These are phyloP conservation scores for button mushroom (Agaricus bisporus) DNA, from an alignment of 768 basidiomycete genomes.

Conservation along the genomic window DNA sequence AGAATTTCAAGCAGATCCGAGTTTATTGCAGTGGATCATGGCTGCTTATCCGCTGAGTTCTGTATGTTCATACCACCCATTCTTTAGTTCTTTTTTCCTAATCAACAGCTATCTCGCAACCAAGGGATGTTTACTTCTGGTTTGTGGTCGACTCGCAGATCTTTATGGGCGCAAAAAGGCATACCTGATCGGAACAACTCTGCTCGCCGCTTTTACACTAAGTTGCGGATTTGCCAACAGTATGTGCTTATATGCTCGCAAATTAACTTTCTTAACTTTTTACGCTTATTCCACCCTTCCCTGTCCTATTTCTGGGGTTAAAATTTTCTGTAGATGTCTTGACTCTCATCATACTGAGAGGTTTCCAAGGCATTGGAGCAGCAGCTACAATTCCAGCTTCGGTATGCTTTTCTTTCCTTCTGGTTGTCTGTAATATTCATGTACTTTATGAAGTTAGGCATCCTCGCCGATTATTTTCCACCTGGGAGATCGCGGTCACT, in stretches of 20 bases:
- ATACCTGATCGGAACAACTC: slow-evolving; percentile 55
- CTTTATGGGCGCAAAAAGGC: slow-evolving; percentile 67
- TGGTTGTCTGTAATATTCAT: not conserved
- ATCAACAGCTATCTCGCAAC: too few species aligned
- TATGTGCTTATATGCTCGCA: too few species aligned
- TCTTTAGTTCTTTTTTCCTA: not conserved
- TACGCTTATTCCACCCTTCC: not conserved
- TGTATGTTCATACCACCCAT: slow-evolving; percentile 24
- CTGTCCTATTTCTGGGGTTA: too few species aligned
- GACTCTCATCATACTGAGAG: slow-evolving; percentile 66
- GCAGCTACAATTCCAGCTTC: slow-evolving; percentile 73
- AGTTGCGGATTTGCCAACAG: slow-evolving; percentile 61
- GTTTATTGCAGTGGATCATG: slow-evolving; percentile 57
- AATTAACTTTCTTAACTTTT: too few species aligned
- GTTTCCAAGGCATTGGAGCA: slow-evolving; percentile 72
- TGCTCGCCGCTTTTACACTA: slow-evolving; percentile 52
- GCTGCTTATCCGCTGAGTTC: slow-evolving; percentile 66
- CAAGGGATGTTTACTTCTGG: slow-evolving; percentile 72
- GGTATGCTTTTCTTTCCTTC: slow-evolving; percentile 27
- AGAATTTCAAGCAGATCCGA: slow-evolving; percentile 41
- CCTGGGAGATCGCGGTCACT: slow-evolving; percentile 56
- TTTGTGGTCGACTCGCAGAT: slow-evolving; percentile 77
- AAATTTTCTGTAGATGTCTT: slow-evolving; percentile 36
- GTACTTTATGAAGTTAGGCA: slow-evolving; percentile 51
- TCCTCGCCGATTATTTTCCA: slow-evolving; percentile 75